Conservation (phyloP, 768 basidiomycete genomes). For the Gymnopilus dilepis region DNA sequence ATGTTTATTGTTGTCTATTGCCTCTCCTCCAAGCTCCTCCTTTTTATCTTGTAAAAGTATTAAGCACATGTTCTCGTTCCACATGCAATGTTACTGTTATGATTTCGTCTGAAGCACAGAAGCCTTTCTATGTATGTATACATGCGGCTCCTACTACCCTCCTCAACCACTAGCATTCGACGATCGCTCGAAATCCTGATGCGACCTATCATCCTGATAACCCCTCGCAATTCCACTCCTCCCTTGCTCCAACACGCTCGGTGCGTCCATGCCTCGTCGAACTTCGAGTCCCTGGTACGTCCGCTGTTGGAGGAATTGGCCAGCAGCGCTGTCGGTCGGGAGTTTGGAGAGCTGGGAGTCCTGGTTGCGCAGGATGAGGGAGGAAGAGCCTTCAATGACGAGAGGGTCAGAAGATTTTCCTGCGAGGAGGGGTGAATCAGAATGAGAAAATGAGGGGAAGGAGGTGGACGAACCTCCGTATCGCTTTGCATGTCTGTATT, state of each 20-base stretch:
- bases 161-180: neutral
- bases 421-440: neutral
- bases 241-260: slow-evolving; percentile 86
- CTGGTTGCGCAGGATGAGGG: slow-evolving; percentile 67
- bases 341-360: slow-evolving; percentile 60
- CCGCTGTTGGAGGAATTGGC: slow-evolving; percentile 74
- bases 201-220: slow-evolving; percentile 64
- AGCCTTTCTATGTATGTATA: too few species aligned
- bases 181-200: slow-evolving; percentile 14
- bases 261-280: slow-evolving; percentile 76
- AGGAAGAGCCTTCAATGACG: slow-evolving; percentile 29
- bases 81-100: neutral
- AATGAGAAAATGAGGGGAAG: neutral
- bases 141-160: too few species aligned
- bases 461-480: slow-evolving; percentile 47
- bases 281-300: slow-evolving; percentile 84
- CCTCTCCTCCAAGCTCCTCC: too few species aligned
- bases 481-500: slow-evolving; percentile 77
- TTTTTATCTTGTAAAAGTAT: slow-evolving; percentile 6
- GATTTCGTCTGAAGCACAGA: too few species aligned
- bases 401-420: neutral
- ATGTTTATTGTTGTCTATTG: neutral
- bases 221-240: slow-evolving; percentile 88
- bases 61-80: neutral
- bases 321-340: slow-evolving; percentile 69